These are phyloP conservation scores for Geosmithia putterillii DNA, from an alignment of 2,329 filamentous ascomycete species.

Conservation along the genomic window DNA sequence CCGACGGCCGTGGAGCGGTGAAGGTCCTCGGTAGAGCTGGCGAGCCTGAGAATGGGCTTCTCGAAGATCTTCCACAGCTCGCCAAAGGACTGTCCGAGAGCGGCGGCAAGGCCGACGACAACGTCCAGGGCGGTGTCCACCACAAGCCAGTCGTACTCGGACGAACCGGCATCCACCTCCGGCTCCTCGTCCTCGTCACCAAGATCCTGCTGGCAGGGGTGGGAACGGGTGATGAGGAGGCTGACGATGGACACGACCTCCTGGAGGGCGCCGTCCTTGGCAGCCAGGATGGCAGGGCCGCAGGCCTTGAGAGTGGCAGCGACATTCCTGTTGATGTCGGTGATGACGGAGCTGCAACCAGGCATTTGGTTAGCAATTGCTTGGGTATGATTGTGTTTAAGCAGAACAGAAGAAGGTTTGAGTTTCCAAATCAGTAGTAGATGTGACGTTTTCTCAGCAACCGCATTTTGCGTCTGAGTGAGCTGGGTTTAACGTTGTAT, in stretches of 20 bases:
- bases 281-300: conserved; percentile 72
- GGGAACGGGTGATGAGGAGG: conserved; percentile 75
- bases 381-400: conserved; percentile 7
- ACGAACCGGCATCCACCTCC: conserved; percentile 62
- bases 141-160: conserved; percentile 95
- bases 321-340: conserved; percentile 89
- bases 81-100: conserved; percentile 67
- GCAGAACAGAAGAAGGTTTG: conserved; percentile 9
- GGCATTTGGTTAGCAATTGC: conserved; percentile 43
- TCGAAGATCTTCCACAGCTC: conserved; percentile 95
- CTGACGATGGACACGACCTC: conserved; percentile 65
- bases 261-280: conserved; percentile 55
- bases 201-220: conserved; percentile 86
- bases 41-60: conserved; percentile 80
- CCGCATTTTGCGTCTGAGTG: conserved; percentile 88
- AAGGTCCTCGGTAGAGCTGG: conserved; percentile 71
- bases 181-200: conserved; percentile 68
- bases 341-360: conserved; percentile 83
- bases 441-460: conserved; percentile 72
- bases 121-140: conserved; percentile 92
- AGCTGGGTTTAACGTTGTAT: conserved; percentile 94
- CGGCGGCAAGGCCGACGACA: conserved; percentile 69
- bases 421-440: conserved; percentile 24
- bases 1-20: conserved; percentile 87
- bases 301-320: conserved; percentile 83